Percentiles rank a stretch among this genome's conserved stretches.
Evolutionary conservation across 768 basidiomycete species (phyloP).

Genomic region (Rubroboletus pulcherrimus): DNA sequence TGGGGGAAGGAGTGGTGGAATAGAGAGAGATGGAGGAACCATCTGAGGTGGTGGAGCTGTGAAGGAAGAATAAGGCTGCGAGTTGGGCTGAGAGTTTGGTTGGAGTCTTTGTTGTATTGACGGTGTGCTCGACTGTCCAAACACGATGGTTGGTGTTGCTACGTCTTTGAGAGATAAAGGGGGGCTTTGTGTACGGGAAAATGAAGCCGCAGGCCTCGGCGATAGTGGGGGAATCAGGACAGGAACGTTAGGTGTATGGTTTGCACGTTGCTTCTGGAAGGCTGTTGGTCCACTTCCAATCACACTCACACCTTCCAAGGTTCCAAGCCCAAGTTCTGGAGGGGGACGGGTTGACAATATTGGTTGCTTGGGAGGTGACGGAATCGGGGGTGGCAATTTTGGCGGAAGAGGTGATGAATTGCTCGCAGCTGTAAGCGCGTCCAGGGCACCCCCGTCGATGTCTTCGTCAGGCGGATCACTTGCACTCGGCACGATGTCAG

Average conservation of each 20-base stretch:
- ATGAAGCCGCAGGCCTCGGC: conserved; percentile 28
- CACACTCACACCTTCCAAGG: not conserved
- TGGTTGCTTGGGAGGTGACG: conserved; percentile 33
- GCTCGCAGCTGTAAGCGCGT: conserved; percentile 40
- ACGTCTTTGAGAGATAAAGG: conserved; percentile 2
- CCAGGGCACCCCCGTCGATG: conserved; percentile 33
- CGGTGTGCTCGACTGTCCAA: not conserved
- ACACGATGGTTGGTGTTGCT: not conserved
- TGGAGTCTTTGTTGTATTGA: conserved; percentile 16
- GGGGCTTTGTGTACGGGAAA: conserved; percentile 15
- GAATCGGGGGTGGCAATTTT: conserved; percentile 46
- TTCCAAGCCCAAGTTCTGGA: conserved; percentile 2
- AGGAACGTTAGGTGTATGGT: conserved; percentile 8
- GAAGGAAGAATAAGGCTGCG: conserved; percentile 18
- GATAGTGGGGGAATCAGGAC: conserved; percentile 24
- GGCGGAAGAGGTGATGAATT: conserved; percentile 39
- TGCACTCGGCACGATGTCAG: conserved; percentile 58
- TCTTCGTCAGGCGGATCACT: conserved; percentile 38
- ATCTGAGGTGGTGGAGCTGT: conserved; percentile 24
- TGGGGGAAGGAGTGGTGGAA: conserved; percentile 30
- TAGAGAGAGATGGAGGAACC: conserved; percentile 20
- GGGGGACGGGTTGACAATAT: conserved; percentile 14
- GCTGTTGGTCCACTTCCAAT: not conserved
- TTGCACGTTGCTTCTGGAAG: not conserved
- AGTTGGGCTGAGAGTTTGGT: conserved; percentile 16